Percentiles rank a stretch among this genome's conserved stretches.
Evolutionary conservation across 148 eudicot genomes (phyloP).

Genomic region (Cornus suecica): DNA sequence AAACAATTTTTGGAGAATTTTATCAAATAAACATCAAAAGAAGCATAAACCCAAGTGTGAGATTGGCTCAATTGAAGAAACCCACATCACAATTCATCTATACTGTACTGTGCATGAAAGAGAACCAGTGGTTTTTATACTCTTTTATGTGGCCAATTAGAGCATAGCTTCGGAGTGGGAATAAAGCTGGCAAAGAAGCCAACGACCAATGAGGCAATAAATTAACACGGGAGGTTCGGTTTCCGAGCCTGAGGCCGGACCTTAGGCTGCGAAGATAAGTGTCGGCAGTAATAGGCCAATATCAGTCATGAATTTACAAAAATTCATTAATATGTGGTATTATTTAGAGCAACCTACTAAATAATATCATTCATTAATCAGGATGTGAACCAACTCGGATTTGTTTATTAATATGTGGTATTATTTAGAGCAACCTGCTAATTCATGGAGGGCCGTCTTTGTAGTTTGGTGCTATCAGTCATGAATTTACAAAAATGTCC

Average conservation of each 20-base stretch:
- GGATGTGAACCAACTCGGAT: too few species aligned
- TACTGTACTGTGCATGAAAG: background rate
- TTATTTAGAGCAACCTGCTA: too few species aligned
- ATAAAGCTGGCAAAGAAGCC: background rate
- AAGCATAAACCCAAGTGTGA: background rate
- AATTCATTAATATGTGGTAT: too few species aligned
- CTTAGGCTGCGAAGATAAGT: conserved; percentile 6
- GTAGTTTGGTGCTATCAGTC: too few species aligned
- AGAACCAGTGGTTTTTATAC: background rate
- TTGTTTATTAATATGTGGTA: too few species aligned
- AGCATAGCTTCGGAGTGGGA: background rate
- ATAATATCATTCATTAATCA: too few species aligned
- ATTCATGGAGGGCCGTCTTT: too few species aligned
- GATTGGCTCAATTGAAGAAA: background rate
- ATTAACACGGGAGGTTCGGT: background rate
- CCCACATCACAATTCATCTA: background rate
- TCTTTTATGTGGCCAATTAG: background rate
- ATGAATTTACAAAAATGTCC: too few species aligned
- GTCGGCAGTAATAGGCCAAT: too few species aligned
- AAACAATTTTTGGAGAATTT: background rate
- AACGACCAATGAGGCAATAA: background rate
- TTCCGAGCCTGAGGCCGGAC: conserved; percentile 14
- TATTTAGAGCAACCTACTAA: too few species aligned
- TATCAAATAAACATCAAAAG: too few species aligned
- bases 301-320: too few species aligned